phyloP scores from a whole-genome alignment of 192 early-diverging fungal species.

The Coemansia sp. region DNA sequence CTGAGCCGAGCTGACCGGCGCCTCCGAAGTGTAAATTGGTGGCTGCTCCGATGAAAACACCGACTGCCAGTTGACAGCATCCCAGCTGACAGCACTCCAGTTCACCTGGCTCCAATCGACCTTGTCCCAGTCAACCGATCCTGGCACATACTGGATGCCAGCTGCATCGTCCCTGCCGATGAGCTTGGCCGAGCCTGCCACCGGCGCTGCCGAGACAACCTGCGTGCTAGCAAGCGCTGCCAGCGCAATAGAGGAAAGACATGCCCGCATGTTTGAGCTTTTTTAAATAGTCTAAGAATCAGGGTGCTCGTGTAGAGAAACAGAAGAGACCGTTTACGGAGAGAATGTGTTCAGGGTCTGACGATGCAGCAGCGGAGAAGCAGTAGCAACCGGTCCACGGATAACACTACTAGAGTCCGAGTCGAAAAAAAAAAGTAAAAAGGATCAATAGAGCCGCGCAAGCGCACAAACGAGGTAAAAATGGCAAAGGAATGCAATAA shows the following conservation, averaged over 20 bases:
- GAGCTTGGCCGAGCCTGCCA: not conserved
- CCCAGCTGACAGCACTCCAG: constrained; percentile 27
- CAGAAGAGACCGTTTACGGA: too few species aligned
- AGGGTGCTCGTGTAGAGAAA: too few species aligned
- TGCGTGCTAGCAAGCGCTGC: constrained; percentile 9
- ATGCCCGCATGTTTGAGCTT: constrained; percentile 10
- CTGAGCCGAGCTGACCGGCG: not conserved
- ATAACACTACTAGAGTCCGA: too few species aligned
- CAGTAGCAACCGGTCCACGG: too few species aligned
- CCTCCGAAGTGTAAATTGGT: not conserved
- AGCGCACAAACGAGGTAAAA: too few species aligned
- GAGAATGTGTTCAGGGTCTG: too few species aligned
- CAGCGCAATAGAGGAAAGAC: constrained; percentile 5
- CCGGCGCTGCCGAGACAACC: constrained; percentile 9
- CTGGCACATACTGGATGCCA: constrained; percentile 23
- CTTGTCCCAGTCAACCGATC: constrained; percentile 23
- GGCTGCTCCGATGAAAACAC: constrained; percentile 17
- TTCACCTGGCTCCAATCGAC: constrained; percentile 30
- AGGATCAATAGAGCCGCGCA: too few species aligned
- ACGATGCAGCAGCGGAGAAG: too few species aligned
- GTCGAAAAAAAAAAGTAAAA: too few species aligned
- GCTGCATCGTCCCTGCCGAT: constrained; percentile 11
- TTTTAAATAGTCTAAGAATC: too few species aligned
- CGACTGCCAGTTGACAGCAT: constrained; percentile 23
- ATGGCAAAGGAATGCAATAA: too few species aligned